These are phyloP conservation scores for Dryas integrifolia DNA, from an alignment of 331 rosid genomes.

Conservation along the genomic window DNA sequence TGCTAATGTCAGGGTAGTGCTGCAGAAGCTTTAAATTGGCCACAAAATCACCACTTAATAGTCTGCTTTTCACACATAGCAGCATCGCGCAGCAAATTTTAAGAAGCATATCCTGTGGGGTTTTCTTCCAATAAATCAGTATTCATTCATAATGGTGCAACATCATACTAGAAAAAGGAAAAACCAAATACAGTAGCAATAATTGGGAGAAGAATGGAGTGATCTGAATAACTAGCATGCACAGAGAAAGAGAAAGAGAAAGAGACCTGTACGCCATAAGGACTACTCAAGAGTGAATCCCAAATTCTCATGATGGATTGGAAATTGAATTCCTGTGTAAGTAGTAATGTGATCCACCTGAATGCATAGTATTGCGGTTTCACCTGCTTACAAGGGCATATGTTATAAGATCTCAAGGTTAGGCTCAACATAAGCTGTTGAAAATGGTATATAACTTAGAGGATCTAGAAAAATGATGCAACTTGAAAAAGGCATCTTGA, in stretches of 20 bases:
- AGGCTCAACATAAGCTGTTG: slow-evolving; percentile 15
- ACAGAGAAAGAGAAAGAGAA: slow-evolving; percentile 14
- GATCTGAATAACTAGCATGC: neutral
- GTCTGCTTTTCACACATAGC: slow-evolving; percentile 56
- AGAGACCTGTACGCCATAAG: slow-evolving; percentile 73
- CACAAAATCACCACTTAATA: slow-evolving; percentile 67
- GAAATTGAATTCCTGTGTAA: slow-evolving; percentile 73
- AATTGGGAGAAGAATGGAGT: neutral
- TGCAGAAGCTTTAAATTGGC: slow-evolving; percentile 69
- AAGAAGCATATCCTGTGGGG: slow-evolving; percentile 72
- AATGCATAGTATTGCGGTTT: slow-evolving; percentile 75
- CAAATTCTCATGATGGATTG: slow-evolving; percentile 67
- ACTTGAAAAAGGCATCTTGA: neutral
- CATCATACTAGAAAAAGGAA: neutral
- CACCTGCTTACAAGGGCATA: slow-evolving; percentile 41
- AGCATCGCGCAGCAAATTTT: slow-evolving; percentile 80
- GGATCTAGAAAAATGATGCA: neutral
- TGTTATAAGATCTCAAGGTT: slow-evolving; percentile 21
- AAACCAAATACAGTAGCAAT: neutral
- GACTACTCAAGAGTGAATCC: slow-evolving; percentile 71
- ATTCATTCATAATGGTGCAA: neutral
- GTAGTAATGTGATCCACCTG: slow-evolving; percentile 80
- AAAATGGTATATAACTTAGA: neutral
- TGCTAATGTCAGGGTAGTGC: slow-evolving; percentile 59
- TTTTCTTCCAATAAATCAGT: slow-evolving; percentile 5